A percentile compares a stretch with the other conserved stretches of the same genome.
Evolutionary conservation across 129 eudicot species (phyloP).

Genomic region (Saposhnikovia divaricata): DNA sequence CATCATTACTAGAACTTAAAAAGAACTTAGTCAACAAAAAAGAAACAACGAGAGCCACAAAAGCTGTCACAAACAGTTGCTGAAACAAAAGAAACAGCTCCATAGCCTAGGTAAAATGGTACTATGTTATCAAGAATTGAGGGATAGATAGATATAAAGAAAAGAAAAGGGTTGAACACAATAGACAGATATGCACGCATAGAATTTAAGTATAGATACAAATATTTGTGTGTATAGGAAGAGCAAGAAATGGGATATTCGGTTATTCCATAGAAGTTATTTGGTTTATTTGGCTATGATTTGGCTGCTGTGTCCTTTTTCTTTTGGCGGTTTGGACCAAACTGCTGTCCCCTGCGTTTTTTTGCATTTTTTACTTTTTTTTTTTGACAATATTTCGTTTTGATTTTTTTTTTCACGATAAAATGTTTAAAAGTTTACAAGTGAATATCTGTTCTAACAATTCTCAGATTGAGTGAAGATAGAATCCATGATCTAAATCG

Average conservation of each 20-base stretch:
- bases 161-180: neutral
- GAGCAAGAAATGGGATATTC: neutral
- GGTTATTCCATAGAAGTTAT: neutral
- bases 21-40: slow-evolving; percentile 33
- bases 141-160: neutral
- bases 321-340: slow-evolving; percentile 7
- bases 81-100: slow-evolving; percentile 21
- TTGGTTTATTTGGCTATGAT: neutral
- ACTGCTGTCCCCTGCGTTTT: neutral
- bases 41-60: slow-evolving; percentile 25
- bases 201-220: neutral
- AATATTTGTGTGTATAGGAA: neutral
- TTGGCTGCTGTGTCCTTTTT: neutral
- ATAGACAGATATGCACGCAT: neutral
- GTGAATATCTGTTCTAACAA: no score
- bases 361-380: neutral
- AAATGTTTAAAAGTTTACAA: no score
- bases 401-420: no score
- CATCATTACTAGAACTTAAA: slow-evolving; percentile 8
- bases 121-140: neutral
- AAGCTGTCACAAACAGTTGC: slow-evolving; percentile 33
- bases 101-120: slow-evolving; percentile 12
- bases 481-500: no score
- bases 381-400: no score
- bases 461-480: no score